These are phyloP conservation scores for Mortierella polycephala DNA, from an alignment of 371 early-diverging fungal genomes.

Conservation along the genomic window DNA sequence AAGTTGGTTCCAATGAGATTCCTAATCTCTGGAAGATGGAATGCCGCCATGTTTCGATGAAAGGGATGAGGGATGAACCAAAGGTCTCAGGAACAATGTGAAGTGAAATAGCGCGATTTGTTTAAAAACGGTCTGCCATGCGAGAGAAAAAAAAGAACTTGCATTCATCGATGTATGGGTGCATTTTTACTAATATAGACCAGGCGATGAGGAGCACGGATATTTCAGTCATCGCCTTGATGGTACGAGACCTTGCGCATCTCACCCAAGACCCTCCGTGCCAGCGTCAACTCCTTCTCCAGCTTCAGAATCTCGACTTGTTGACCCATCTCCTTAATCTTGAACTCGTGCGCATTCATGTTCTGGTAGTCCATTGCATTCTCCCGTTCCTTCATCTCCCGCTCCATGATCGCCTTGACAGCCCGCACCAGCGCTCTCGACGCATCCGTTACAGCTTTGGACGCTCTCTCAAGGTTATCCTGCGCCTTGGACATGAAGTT, in stretches of 20 bases:
- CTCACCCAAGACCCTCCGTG: conserved; percentile 89
- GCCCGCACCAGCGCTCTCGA: conserved; percentile 91
- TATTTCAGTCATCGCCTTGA: conserved; percentile 59
- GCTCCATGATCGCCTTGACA: conserved; percentile 86
- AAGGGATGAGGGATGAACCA: too few relatives aligned
- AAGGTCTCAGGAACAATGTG: too few relatives aligned
- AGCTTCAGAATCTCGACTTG: conserved; percentile 96
- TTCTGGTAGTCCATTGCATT: conserved; percentile 76
- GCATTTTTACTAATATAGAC: too few relatives aligned
- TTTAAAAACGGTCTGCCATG: too few relatives aligned
- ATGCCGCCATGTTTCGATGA: too few relatives aligned
- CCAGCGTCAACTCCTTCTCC: conserved; percentile 90
- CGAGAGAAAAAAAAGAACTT: too few relatives aligned
- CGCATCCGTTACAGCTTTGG: conserved; percentile 93
- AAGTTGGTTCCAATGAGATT: too few relatives aligned
- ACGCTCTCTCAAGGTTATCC: conserved; percentile 90
- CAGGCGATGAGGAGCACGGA: too few relatives aligned
- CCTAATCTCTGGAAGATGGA: too few relatives aligned
- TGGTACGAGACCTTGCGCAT: conserved; percentile 88
- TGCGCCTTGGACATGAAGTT: conserved; percentile 92
- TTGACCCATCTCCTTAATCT: conserved; percentile 96
- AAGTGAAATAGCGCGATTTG: too few relatives aligned
- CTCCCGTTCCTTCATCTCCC: conserved; percentile 67
- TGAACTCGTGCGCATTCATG: conserved; percentile 91
- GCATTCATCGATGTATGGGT: too few relatives aligned